Evolutionary conservation across 345 rosid species (phyloP).

Genomic region (Balakata baccata): DNA sequence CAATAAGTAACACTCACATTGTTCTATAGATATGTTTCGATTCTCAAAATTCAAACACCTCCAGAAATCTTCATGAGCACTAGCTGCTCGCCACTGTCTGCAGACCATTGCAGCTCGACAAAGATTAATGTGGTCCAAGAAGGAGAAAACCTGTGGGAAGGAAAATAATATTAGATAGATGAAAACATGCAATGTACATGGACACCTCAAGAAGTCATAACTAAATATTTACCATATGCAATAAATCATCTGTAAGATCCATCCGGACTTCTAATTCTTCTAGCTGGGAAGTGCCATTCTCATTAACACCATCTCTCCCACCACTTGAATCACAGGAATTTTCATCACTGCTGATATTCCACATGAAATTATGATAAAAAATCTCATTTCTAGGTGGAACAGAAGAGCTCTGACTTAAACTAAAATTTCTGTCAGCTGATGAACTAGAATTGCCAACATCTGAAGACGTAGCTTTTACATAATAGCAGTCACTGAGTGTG

Average conservation of each 20-base stretch:
- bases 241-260: slow-evolving; percentile 90
- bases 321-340: slow-evolving; percentile 33
- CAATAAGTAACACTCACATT: slow-evolving; percentile 54
- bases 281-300: slow-evolving; percentile 35
- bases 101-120: slow-evolving; percentile 91
- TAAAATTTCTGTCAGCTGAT: slow-evolving; percentile 28
- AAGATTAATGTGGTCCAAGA: slow-evolving; percentile 69
- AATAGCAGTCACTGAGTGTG: slow-evolving; percentile 38
- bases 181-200: not conserved
- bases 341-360: slow-evolving; percentile 49
- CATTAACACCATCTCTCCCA: slow-evolving; percentile 47
- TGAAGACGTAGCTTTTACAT: slow-evolving; percentile 27
- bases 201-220: not conserved
- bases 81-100: slow-evolving; percentile 90
- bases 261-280: slow-evolving; percentile 68
- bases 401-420: slow-evolving; percentile 35
- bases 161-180: not conserved
- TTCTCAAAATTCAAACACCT: slow-evolving; percentile 82
- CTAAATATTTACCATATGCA: slow-evolving; percentile 68
- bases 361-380: slow-evolving; percentile 56
- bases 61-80: slow-evolving; percentile 98
- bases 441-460: slow-evolving; percentile 41
- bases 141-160: slow-evolving; percentile 73
- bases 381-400: slow-evolving; percentile 38
- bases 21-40: slow-evolving; percentile 66